These are phyloP conservation scores for Leucocoprinus birnbaumii DNA, from an alignment of 768 basidiomycete species.

Conservation along the genomic window DNA sequence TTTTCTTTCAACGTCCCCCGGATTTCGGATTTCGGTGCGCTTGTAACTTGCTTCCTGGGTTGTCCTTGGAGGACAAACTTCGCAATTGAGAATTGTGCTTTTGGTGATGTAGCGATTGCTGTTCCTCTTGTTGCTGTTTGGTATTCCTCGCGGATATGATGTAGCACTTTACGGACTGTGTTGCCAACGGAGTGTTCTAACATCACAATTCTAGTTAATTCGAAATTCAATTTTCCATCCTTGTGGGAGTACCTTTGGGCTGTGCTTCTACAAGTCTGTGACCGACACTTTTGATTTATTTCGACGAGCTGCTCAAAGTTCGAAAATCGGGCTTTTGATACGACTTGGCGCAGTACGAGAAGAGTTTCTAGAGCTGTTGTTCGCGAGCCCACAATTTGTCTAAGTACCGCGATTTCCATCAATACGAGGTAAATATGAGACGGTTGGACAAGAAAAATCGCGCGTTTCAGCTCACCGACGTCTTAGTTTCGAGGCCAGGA, in stretches of 20 bases:
- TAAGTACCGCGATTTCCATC: conserved; percentile 25
- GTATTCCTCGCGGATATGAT: conserved; percentile 95
- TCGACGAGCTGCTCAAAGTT: conserved; percentile 84
- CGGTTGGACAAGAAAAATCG: not conserved
- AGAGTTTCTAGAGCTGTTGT: conserved; percentile 89
- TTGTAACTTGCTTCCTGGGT: conserved; percentile 48
- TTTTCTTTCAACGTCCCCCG: conserved; percentile 63
- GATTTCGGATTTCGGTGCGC: conserved; percentile 43
- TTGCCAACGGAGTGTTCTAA: conserved; percentile 94
- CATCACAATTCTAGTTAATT: not conserved
- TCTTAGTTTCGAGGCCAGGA: conserved; percentile 64
- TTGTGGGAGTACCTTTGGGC: conserved; percentile 72
- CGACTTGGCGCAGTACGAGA: conserved; percentile 83
- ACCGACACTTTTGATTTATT: conserved; percentile 78
- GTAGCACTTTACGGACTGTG: conserved; percentile 88
- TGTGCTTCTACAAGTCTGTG: conserved; percentile 84
- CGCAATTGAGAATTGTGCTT: conserved; percentile 63
- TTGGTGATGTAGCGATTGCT: conserved; percentile 28
- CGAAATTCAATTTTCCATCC: not conserved
- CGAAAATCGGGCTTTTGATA: conserved; percentile 81
- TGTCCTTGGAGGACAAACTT: conserved; percentile 84
- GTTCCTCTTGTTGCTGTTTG: conserved; percentile 66
- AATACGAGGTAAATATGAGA: not conserved
- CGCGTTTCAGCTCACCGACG: conserved; percentile 52
- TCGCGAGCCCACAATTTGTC: conserved; percentile 90